Percentiles rank a stretch among this genome's conserved stretches.
Conservation (phyloP, 2,329 filamentous ascomycete genomes). For the Trichothecium sympodiale region DNA sequence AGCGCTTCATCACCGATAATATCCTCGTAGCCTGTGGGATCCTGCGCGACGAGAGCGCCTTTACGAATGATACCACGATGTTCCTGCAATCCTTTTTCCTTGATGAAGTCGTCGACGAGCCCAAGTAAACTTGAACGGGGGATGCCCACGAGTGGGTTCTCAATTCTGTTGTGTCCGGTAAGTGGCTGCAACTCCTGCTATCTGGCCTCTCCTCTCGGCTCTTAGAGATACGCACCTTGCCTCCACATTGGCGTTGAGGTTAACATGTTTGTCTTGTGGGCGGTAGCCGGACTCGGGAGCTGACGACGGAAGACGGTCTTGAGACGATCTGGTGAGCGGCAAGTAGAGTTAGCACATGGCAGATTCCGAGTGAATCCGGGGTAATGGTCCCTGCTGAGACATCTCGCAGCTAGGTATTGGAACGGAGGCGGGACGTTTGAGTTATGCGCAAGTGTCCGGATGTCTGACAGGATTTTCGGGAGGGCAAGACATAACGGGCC, state of each 20-base stretch:
- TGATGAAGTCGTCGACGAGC: constrained; percentile 52
- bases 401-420: neutral
- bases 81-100: constrained; percentile 44
- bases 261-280: constrained; percentile 20
- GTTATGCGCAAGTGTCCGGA: too few species aligned
- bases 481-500: too few species aligned
- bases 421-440: neutral
- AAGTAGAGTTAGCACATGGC: constrained; percentile 7
- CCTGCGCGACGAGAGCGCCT: constrained; percentile 65
- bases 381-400: neutral
- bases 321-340: constrained; percentile 11
- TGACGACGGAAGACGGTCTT: constrained; percentile 16
- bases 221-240: constrained; percentile 25
- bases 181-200: neutral
- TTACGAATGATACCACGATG: constrained; percentile 49
- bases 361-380: neutral
- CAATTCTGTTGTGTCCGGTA: constrained; percentile 21
- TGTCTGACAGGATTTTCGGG: too few species aligned
- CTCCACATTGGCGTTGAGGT: constrained; percentile 34
- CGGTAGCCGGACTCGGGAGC: constrained; percentile 24
- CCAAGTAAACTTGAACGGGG: constrained; percentile 36
- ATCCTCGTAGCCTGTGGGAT: constrained; percentile 50
- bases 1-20: constrained; percentile 47
- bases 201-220: neutral
- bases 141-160: constrained; percentile 40